Evolutionary conservation across 163 green algal species (phyloP).

Genomic region (Coccomyxa subellipsoidea): DNA sequence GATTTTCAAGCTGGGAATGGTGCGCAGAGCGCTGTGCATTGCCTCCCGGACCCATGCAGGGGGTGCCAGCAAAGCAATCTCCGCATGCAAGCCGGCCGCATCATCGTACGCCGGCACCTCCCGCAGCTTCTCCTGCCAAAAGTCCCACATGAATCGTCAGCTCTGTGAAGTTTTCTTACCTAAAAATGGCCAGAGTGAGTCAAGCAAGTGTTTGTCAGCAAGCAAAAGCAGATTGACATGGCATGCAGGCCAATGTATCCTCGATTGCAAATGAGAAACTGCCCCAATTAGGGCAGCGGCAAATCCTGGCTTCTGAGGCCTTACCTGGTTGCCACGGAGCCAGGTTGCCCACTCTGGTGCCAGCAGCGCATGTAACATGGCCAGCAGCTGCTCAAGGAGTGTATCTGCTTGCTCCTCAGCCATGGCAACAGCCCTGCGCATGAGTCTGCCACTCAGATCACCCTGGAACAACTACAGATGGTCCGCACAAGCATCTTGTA

Average conservation of each 20-base stretch:
- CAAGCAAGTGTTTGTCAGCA: too few relatives aligned
- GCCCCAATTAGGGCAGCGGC: too few relatives aligned
- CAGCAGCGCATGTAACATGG: constrained; percentile 37
- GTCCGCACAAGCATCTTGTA: too few relatives aligned
- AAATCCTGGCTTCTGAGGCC: too few relatives aligned
- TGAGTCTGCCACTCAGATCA: too few relatives aligned
- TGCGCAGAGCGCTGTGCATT: not conserved
- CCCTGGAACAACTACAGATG: too few relatives aligned
- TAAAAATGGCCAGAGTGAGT: not conserved
- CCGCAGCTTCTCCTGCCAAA: not conserved
- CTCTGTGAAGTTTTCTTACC: not conserved
- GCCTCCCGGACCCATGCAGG: not conserved
- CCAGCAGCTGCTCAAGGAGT: constrained; percentile 33
- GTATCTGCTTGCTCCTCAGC: constrained; percentile 27
- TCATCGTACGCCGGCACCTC: not conserved
- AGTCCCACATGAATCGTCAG: not conserved
- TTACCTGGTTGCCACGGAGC: constrained; percentile 25
- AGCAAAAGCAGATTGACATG: not conserved
- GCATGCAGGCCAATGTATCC: too few relatives aligned
- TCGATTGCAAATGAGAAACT: too few relatives aligned
- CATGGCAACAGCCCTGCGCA: constrained; percentile 19
- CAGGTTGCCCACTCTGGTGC: constrained; percentile 34
- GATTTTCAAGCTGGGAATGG: not conserved
- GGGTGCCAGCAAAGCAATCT: not conserved
- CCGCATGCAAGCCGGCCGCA: not conserved